A percentile compares a stretch with the other conserved stretches of the same genome.
Evolutionary conservation across 2,329 filamentous ascomycete species (phyloP).

Genomic region (Cladophialophora yegresii): DNA sequence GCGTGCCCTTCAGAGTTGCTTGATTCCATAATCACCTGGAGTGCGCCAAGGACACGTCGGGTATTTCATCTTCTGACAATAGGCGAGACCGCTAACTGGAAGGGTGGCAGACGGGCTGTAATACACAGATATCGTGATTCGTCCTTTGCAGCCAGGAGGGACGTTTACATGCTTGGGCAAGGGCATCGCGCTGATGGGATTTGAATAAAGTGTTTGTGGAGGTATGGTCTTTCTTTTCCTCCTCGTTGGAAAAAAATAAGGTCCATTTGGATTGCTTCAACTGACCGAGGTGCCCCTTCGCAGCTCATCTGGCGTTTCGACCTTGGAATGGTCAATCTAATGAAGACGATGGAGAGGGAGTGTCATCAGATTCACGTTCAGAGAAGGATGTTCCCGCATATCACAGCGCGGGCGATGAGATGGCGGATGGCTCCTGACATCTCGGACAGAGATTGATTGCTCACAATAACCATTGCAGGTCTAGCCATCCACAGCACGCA

Average conservation of each 20-base stretch:
- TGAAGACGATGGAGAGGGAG: slow-evolving; percentile 8
- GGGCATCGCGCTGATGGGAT: slow-evolving; percentile 53
- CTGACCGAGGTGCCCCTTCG: not conserved
- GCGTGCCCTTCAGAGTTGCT: not conserved
- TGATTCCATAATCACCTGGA: not conserved
- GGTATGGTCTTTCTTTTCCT: slow-evolving; percentile 40
- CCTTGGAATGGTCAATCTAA: slow-evolving; percentile 8
- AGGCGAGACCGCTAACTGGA: not conserved
- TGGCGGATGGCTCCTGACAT: not conserved
- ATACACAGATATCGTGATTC: slow-evolving; percentile 27
- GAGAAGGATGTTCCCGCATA: slow-evolving; percentile 6
- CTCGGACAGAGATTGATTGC: not conserved
- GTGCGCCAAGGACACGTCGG: not conserved
- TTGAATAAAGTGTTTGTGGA: slow-evolving; percentile 53
- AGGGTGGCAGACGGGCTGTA: not conserved
- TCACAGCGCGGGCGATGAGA: slow-evolving; percentile 1
- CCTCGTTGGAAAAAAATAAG: too few species aligned
- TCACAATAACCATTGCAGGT: not conserved
- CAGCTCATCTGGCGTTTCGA: slow-evolving; percentile 17
- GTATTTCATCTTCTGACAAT: not conserved
- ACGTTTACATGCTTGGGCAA: slow-evolving; percentile 51
- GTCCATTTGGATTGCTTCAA: not conserved
- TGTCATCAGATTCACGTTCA: slow-evolving; percentile 14
- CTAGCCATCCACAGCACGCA: not conserved
- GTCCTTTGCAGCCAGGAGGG: slow-evolving; percentile 51